Evolutionary conservation across 257 asterid genomes (phyloP).

Genomic region (Oldenlandia corymbosa): DNA sequence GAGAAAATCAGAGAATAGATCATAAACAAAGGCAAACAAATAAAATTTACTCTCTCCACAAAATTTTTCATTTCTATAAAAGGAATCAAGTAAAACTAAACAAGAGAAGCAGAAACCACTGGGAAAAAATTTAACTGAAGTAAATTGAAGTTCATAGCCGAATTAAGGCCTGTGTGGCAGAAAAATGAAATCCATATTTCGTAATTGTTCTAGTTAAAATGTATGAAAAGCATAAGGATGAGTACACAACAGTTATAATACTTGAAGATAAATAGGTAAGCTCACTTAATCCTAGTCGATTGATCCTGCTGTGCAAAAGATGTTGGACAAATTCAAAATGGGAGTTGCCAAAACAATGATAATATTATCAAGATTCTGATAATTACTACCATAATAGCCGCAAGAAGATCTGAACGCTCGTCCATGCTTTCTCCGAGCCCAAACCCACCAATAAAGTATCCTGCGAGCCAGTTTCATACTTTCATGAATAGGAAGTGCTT

Average conservation of each 20-base stretch:
- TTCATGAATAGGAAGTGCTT: not conserved
- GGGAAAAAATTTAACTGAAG: not conserved
- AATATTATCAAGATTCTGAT: too few species aligned
- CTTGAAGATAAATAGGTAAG: not conserved
- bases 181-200: not conserved
- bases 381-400: constrained; percentile 57
- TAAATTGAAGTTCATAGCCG: not conserved
- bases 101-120: too few species aligned
- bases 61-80: not conserved
- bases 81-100: not conserved
- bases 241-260: not conserved
- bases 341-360: not conserved
- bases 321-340: not conserved
- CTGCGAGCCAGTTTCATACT: constrained; percentile 35
- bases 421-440: constrained; percentile 92
- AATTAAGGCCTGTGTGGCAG: too few species aligned
- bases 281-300: not conserved
- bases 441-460: constrained; percentile 84
- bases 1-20: constrained; percentile 31
- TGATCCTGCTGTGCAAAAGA: not conserved
- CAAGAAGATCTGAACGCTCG: constrained; percentile 68
- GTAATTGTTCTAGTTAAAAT: too few species aligned
- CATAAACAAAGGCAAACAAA: not conserved
- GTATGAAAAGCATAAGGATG: not conserved
- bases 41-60: not conserved